These are phyloP conservation scores for Pyrenophora teres DNA, from an alignment of 2,329 filamentous ascomycete species.

Conservation along the genomic window DNA sequence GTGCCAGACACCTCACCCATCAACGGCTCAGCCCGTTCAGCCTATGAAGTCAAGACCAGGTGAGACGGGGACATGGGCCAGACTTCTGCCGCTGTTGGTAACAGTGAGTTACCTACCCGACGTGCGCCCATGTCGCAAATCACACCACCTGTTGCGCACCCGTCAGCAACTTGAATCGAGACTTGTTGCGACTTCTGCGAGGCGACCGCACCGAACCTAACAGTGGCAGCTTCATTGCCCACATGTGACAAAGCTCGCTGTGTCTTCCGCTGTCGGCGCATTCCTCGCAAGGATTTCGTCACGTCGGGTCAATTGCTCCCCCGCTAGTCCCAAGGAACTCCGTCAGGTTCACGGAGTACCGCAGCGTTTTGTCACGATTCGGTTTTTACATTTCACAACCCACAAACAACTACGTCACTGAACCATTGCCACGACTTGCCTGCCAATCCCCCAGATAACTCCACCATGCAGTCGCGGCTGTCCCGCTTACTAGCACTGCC, in stretches of 20 bases:
- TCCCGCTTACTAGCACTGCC: too few relatives aligned
- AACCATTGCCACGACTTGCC: too few relatives aligned
- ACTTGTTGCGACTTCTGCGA: constrained; percentile 11
- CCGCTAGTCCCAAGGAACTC: too few relatives aligned
- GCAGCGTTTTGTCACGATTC: too few relatives aligned
- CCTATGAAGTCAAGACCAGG: constrained; percentile 14
- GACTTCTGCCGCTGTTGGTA: not conserved
- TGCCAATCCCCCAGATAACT: too few relatives aligned
- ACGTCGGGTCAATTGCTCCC: too few relatives aligned
- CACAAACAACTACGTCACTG: too few relatives aligned
- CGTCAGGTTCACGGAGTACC: too few relatives aligned
- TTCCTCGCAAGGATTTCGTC: not conserved
- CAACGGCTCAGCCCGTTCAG: constrained; percentile 12
- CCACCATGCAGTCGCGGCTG: too few relatives aligned
- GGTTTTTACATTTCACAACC: too few relatives aligned
- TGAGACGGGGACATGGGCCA: not conserved
- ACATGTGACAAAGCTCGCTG: too few relatives aligned
- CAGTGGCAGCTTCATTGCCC: not conserved
- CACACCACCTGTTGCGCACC: constrained; percentile 14
- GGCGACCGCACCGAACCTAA: constrained; percentile 4
- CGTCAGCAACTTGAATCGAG: constrained; percentile 8
- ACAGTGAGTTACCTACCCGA: not conserved
- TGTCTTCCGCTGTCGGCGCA: not conserved
- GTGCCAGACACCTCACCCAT: not conserved
- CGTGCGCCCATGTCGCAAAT: not conserved